Evolutionary conservation across 805 yeast species (phyloP), one percentile per base, ranked within the genome.

Genomic region (Teunomyces panamensis): DNA sequence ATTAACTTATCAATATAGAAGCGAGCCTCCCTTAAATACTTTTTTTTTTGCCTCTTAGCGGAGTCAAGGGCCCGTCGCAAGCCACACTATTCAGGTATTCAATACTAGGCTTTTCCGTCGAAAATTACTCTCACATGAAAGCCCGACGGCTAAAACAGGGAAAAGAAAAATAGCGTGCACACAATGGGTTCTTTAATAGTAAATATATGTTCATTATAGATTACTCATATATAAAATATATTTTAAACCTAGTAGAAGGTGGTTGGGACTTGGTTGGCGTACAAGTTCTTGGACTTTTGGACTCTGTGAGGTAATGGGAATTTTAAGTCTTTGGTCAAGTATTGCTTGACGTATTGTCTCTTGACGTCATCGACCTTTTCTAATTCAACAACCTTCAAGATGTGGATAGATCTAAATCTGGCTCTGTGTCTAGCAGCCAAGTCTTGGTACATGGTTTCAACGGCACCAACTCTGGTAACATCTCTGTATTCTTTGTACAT

Each of bases 361-460:
- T 89, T 94, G 76, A 94, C 96, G 69, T 94, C 99, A 58, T 88
- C 96, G 66, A 94, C 84, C 87, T 89, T 91, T 78, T 85, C 96
- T 72, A 94, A 85, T 84, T 92, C 98, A 74, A 91, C 97, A 75
- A 94, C 97, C 89, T 94, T 94, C 78, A 94, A 88, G 78, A 94
- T 89, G 89, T 94, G 99, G 79, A 94, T 88, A 65, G 92, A 86
- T 87, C 99, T 89, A 85, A 94, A 94, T 85, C 99, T 90, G 73
- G 99, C 94, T 87, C 99, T 90, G 96, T 94, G 99, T 84, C 99
- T 91, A 66, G 99, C 97, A 79, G 99, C 99, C 87, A 94, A 87
- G 80, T 94, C 99, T 78, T 87, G 91, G 94, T 94, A 94, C 86
- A 94, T 86, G 73, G 94, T 81, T 79, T 88, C 96, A 73, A 94